Evolutionary conservation across 768 basidiomycete genomes (phyloP).

Genomic region (Porphyrellus cyaneotinctus): DNA sequence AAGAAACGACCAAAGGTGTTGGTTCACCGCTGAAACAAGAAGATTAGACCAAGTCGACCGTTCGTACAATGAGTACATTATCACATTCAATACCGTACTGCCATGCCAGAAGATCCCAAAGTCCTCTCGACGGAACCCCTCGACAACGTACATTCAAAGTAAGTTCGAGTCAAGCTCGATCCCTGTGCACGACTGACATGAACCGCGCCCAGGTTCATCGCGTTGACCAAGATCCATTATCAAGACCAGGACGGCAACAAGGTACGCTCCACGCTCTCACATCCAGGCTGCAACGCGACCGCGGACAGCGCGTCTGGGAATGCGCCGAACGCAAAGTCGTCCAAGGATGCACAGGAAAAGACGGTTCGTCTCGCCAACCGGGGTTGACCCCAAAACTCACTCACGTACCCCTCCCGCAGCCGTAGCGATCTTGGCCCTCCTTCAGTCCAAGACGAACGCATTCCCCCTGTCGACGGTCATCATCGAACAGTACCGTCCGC

Average conservation of each 20-base stretch:
- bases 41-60: not conserved
- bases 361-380: conserved; percentile 48
- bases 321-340: conserved; percentile 83
- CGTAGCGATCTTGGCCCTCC: conserved; percentile 78
- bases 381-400: not conserved
- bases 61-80: too few relatives aligned
- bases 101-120: conserved; percentile 40
- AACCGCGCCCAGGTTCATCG: conserved; percentile 63
- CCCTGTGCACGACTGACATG: not conserved
- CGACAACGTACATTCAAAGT: conserved; percentile 56
- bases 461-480: conserved; percentile 78
- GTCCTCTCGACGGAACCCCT: conserved; percentile 52
- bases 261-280: conserved; percentile 35
- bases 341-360: conserved; percentile 69
- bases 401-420: conserved; percentile 44
- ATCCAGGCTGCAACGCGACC: not conserved
- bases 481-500: conserved; percentile 91
- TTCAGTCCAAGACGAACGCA: conserved; percentile 67
- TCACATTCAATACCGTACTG: too few relatives aligned
- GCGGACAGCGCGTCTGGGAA: conserved; percentile 82
- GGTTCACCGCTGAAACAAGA: not conserved
- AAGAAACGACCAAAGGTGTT: conserved; percentile 11
- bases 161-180: conserved; percentile 23
- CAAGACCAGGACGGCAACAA: conserved; percentile 72
- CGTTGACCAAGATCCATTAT: conserved; percentile 78